Evolutionary conservation across 495 filamentous ascomycete species (phyloP).

Genomic region (Penicillium herquei): DNA sequence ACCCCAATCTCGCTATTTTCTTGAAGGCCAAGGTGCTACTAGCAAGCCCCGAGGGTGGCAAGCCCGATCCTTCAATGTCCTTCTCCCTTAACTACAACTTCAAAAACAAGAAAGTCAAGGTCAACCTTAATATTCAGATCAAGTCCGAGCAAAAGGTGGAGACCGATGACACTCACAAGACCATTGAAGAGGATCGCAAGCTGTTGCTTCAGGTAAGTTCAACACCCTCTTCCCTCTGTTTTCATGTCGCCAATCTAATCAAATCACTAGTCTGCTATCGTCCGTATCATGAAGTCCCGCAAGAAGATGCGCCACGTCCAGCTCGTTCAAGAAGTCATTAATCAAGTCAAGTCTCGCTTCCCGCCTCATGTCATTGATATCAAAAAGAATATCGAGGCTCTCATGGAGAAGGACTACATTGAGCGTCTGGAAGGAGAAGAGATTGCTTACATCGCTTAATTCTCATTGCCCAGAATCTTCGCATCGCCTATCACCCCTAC

Average conservation of each 20-base stretch:
- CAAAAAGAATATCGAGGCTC: slow-evolving; percentile 98
- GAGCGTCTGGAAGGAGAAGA: slow-evolving; percentile 94
- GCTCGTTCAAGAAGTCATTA: slow-evolving; percentile 90
- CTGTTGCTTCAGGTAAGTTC: slow-evolving; percentile 87
- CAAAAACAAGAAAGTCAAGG: slow-evolving; percentile 95
- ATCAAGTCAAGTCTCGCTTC: slow-evolving; percentile 92
- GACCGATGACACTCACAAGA: slow-evolving; percentile 96
- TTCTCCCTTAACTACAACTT: slow-evolving; percentile 89
- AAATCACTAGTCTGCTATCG: slow-evolving; percentile 79
- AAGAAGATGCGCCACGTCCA: slow-evolving; percentile 97
- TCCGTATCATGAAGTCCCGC: slow-evolving; percentile 98
- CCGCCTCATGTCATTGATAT: slow-evolving; percentile 90
- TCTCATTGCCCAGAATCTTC: slow-evolving; percentile 2
- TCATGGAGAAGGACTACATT: slow-evolving; percentile 98
- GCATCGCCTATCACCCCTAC: not conserved
- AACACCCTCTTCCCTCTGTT: not conserved
- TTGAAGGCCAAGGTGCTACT: slow-evolving; percentile 87
- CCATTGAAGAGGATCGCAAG: slow-evolving; percentile 97
- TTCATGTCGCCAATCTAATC: slow-evolving; percentile 15
- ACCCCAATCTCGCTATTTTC: slow-evolving; percentile 78
- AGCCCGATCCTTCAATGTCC: slow-evolving; percentile 70
- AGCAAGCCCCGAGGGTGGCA: slow-evolving; percentile 65
- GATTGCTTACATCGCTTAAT: slow-evolving; percentile 81
- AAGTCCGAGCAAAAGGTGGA: slow-evolving; percentile 95
- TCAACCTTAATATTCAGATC: slow-evolving; percentile 93